Conservation (phyloP, 805 yeast species). For the Metschnikowia corniflorae region DNA sequence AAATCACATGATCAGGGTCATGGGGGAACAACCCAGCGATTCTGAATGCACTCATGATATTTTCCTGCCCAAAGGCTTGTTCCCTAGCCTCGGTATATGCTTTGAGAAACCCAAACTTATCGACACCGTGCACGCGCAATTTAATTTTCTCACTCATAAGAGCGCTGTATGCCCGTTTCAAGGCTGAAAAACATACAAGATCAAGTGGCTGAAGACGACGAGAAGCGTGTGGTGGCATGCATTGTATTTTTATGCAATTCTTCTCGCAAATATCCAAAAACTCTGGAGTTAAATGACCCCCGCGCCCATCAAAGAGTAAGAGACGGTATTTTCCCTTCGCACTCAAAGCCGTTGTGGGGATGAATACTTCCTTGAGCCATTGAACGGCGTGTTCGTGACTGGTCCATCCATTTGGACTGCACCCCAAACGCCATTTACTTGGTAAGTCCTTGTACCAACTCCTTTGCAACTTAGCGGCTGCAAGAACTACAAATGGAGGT, state of each 20-base stretch:
- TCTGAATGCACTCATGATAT: constrained; percentile 1
- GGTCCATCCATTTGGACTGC: constrained; percentile 1
- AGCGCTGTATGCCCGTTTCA: constrained; percentile 1
- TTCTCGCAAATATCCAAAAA: background rate
- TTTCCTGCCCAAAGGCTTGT: background rate
- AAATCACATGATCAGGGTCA: constrained; percentile 1
- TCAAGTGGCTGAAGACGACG: background rate
- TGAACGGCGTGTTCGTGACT: background rate
- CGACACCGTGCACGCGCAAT: background rate
- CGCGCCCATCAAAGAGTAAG: background rate
- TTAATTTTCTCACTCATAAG: background rate
- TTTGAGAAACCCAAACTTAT: constrained; percentile 1
- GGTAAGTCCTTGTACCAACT: constrained; percentile 1
- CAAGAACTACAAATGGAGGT: constrained; percentile 1
- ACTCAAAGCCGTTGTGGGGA: background rate
- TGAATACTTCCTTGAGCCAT: constrained; percentile 1
- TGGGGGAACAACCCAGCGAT: background rate
- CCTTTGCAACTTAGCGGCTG: constrained; percentile 1
- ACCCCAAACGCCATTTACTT: background rate
- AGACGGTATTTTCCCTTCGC: background rate
- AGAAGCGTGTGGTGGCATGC: background rate
- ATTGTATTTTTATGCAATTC: constrained; percentile 1
- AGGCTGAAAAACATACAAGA: background rate
- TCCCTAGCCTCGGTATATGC: background rate
- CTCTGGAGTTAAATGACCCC: constrained; percentile 1